phyloP scores from a whole-genome alignment of 2,329 filamentous ascomycete species.

The Fusarium sp. region DNA sequence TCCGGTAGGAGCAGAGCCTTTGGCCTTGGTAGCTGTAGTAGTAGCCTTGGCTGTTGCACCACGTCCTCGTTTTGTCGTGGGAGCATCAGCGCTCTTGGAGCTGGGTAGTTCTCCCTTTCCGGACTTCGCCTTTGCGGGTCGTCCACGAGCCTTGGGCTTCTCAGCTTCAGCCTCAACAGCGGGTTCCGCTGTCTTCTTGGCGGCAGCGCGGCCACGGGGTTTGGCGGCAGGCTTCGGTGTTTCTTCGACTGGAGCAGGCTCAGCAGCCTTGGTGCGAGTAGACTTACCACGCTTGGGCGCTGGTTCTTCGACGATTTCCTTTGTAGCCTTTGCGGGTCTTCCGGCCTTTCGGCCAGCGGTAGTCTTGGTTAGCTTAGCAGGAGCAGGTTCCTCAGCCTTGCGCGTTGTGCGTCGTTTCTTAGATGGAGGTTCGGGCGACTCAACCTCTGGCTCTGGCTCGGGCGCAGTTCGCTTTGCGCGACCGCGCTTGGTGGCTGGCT shows the following conservation, averaged over 20 bases:
- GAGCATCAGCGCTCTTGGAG: conserved; percentile 20
- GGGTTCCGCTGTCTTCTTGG: conserved; percentile 15
- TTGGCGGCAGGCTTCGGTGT: conserved; percentile 12
- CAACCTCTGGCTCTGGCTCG: conserved; percentile 16
- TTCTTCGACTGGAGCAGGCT: conserved; percentile 9
- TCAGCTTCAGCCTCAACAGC: conserved; percentile 2
- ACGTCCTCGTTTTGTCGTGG: conserved; percentile 30
- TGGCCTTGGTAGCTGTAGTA: conserved; percentile 8
- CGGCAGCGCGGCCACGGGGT: conserved; percentile 27
- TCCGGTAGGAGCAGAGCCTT: conserved; percentile 31
- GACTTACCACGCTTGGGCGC: conserved; percentile 28
- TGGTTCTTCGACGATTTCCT: conserved; percentile 15
- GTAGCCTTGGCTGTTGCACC: conserved; percentile 14
- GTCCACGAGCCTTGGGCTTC: conserved; percentile 38
- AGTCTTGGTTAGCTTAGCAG: conserved; percentile 5
- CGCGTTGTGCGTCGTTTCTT: conserved; percentile 39
- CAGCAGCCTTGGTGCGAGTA: conserved; percentile 18
- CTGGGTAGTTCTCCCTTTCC: conserved; percentile 44
- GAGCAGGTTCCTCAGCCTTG: conserved; percentile 22
- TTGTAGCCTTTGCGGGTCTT: conserved; percentile 26
- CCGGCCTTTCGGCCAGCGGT: conserved; percentile 16
- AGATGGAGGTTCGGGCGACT: conserved; percentile 29
- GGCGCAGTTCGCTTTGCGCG: conserved; percentile 35
- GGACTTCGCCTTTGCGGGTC: conserved; percentile 38
- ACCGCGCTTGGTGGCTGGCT: conserved; percentile 36